A percentile compares a stretch with the other conserved stretches of the same genome.
These are phyloP conservation scores for Ambrosia hybrid DNA, from an alignment of 140 eudicot species.

Conservation along the genomic window DNA sequence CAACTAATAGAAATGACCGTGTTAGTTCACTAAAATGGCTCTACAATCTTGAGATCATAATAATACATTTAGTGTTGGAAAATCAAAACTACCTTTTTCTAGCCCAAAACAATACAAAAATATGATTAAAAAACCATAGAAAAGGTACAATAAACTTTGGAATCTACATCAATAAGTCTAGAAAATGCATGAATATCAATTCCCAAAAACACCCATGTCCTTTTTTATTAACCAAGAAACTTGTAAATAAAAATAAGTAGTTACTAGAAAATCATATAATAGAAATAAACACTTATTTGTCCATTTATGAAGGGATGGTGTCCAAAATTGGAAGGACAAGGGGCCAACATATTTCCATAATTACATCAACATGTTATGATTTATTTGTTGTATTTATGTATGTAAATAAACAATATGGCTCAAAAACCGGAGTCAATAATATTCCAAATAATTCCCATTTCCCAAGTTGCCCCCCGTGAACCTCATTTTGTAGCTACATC, in stretches of 20 bases:
- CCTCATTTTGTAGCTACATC: neutral
- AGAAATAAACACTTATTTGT: constrained; percentile 24
- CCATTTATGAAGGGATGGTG: constrained; percentile 21
- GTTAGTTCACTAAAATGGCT: no score
- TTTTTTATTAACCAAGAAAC: constrained; percentile 3
- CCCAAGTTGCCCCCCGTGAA: constrained; percentile 37
- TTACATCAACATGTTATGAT: constrained; percentile 27
- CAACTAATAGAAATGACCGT: no score
- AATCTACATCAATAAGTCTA: constrained; percentile 14
- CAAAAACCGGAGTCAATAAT: constrained; percentile 25
- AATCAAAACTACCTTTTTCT: neutral
- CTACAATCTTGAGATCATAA: no score
- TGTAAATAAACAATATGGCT: neutral
- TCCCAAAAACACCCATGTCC: constrained; percentile 30
- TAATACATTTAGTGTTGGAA: no score
- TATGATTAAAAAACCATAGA: no score
- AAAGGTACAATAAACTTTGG: constrained; percentile 15
- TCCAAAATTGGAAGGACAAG: constrained; percentile 36
- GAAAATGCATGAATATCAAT: constrained; percentile 29
- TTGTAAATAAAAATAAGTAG: no score
- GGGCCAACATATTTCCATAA: constrained; percentile 38
- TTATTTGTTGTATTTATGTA: constrained; percentile 27
- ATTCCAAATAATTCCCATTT: constrained; percentile 37
- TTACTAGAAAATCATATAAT: neutral
- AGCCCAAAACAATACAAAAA: neutral